phyloP scores from a whole-genome alignment of 805 yeast genomes.

The Jamesozyma rosinii region DNA sequence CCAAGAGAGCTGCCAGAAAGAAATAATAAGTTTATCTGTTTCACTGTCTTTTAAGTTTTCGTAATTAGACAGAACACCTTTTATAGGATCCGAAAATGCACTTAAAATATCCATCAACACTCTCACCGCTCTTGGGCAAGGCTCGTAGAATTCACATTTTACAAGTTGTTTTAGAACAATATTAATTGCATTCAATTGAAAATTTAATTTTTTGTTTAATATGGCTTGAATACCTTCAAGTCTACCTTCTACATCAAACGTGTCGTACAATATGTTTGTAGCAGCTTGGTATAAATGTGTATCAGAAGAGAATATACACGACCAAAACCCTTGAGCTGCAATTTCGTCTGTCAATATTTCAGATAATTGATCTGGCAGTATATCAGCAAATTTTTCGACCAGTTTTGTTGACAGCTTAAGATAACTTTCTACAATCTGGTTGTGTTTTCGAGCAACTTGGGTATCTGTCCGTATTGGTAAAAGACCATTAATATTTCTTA shows the following conservation, averaged over 20 bases:
- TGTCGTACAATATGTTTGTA: conserved; percentile 61
- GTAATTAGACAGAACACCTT: conserved; percentile 41
- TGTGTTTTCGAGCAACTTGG: conserved; percentile 19
- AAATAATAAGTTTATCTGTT: conserved; percentile 26
- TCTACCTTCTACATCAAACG: conserved; percentile 73
- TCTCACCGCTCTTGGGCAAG: conserved; percentile 66
- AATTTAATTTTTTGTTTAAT: conserved; percentile 36
- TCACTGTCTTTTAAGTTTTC: conserved; percentile 17
- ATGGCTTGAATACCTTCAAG: conserved; percentile 59
- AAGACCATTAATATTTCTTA: conserved; percentile 28
- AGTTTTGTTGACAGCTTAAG: conserved; percentile 28
- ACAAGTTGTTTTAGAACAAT: conserved; percentile 39
- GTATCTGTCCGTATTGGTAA: conserved; percentile 19
- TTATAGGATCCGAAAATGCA: conserved; percentile 55
- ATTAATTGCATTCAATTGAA: conserved; percentile 42
- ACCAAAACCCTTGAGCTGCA: conserved; percentile 59
- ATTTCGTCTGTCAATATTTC: conserved; percentile 34
- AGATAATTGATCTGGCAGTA: conserved; percentile 31
- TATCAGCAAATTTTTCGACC: conserved; percentile 35
- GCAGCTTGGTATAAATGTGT: conserved; percentile 55
- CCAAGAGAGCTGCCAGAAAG: conserved; percentile 72
- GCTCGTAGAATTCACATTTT: conserved; percentile 48
- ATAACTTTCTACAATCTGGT: conserved; percentile 22
- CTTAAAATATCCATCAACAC: conserved; percentile 64
- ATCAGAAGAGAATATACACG: conserved; percentile 59